Conservation (phyloP, 2,329 filamentous ascomycete species). For the Cryphonectria japonica region DNA sequence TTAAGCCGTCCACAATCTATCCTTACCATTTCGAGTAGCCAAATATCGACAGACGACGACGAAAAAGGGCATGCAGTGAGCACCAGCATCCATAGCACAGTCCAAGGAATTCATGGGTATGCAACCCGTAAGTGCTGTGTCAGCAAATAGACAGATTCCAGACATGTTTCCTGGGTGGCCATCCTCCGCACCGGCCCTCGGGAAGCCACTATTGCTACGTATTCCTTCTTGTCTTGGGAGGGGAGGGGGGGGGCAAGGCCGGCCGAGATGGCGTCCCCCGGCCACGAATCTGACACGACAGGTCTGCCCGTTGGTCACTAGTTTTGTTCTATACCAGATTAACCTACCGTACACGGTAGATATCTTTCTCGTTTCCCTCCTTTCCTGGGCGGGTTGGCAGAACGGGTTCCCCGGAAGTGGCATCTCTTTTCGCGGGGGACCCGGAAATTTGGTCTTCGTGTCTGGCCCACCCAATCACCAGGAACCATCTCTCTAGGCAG, state of each 20-base stretch:
- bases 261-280: not conserved
- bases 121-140: not conserved
- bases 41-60: not conserved
- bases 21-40: not conserved
- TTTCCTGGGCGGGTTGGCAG: not conserved
- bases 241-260: not conserved
- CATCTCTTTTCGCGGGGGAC: slow-evolving; percentile 22
- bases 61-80: not conserved
- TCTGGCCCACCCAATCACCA: slow-evolving; percentile 16
- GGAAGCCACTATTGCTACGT: not conserved
- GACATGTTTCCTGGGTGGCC: slow-evolving; percentile 1
- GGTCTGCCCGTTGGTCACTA: not conserved
- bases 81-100: not conserved
- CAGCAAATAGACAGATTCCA: not conserved
- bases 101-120: not conserved
- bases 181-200: not conserved
- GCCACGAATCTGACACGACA: not conserved
- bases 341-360: not conserved
- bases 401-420: slow-evolving; percentile 19
- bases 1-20: not conserved
- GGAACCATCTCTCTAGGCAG: not conserved
- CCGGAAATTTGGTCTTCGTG: slow-evolving; percentile 30
- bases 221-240: slow-evolving; percentile 2
- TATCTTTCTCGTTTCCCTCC: not conserved
- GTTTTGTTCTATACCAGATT: not conserved